phyloP scores from a whole-genome alignment of 2,329 filamentous ascomycete genomes.

The Blumeria hordei region DNA sequence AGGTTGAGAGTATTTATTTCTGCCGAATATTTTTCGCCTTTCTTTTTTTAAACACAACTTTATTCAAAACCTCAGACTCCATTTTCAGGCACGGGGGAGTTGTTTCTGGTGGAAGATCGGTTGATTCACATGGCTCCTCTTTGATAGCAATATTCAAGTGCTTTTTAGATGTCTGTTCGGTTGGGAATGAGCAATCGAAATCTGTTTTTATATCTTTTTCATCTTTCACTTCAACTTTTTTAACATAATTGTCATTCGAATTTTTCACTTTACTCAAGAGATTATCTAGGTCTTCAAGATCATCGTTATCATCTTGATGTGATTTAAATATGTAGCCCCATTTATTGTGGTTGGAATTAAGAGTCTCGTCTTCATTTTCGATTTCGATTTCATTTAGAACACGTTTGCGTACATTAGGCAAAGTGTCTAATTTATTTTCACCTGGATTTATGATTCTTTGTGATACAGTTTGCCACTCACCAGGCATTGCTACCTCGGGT shows the following conservation, averaged over 20 bases:
- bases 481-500: conserved; percentile 62
- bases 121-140: too few species aligned
- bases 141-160: too few species aligned
- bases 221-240: conserved; percentile 7
- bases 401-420: conserved; percentile 36
- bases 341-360: conserved; percentile 32
- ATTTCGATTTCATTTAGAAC: conserved; percentile 19
- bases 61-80: too few species aligned
- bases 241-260: conserved; percentile 10
- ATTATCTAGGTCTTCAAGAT: conserved; percentile 17
- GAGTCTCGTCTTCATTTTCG: conserved; percentile 33
- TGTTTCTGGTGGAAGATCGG: too few species aligned
- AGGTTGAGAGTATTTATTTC: conserved; percentile 18
- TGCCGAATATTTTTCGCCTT: conserved; percentile 43
- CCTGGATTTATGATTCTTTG: conserved; percentile 16
- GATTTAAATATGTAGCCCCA: conserved; percentile 16
- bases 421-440: conserved; percentile 21
- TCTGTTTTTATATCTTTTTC: conserved; percentile 3
- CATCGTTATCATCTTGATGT: conserved; percentile 13
- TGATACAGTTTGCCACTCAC: conserved; percentile 55
- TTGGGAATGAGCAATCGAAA: neutral
- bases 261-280: conserved; percentile 11
- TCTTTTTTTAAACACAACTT: conserved; percentile 57
- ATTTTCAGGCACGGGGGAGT: too few species aligned
- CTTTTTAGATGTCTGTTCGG: neutral